phyloP scores from a whole-genome alignment of 164 flowering plant genomes.

The Vitis amurensis region DNA sequence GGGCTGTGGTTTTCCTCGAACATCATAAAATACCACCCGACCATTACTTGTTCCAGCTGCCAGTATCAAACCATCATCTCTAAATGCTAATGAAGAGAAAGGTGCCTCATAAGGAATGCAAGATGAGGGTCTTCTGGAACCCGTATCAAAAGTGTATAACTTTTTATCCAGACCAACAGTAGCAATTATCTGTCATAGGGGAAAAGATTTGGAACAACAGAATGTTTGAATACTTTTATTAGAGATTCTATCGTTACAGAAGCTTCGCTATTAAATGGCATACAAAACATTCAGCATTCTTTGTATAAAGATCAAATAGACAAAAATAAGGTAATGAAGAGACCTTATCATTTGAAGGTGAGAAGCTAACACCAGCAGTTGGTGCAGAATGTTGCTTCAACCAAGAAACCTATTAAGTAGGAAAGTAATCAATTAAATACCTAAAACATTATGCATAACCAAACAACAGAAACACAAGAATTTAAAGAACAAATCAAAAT shows the following conservation, averaged over 20 bases:
- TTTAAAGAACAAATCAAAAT: background rate
- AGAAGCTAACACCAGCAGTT: slow-evolving; percentile 86
- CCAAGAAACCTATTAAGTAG: slow-evolving; percentile 73
- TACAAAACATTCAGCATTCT: background rate
- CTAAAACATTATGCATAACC: background rate
- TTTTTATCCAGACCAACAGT: slow-evolving; percentile 93
- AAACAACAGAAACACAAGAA: background rate
- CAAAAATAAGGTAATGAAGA: slow-evolving; percentile 5
- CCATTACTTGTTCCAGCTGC: slow-evolving; percentile 97
- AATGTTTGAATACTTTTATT: slow-evolving; percentile 3
- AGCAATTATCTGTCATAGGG: slow-evolving; percentile 59
- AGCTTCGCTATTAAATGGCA: background rate
- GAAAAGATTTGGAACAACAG: background rate
- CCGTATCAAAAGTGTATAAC: slow-evolving; percentile 77
- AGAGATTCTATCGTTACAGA: background rate
- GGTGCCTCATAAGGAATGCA: slow-evolving; percentile 84
- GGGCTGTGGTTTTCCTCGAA: slow-evolving; percentile 96
- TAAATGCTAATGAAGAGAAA: slow-evolving; percentile 86
- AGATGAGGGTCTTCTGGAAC: slow-evolving; percentile 63
- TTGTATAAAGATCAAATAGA: background rate
- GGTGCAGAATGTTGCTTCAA: slow-evolving; percentile 98
- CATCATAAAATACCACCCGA: slow-evolving; percentile 86
- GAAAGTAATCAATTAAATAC: slow-evolving; percentile 1
- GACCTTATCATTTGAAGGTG: slow-evolving; percentile 97
- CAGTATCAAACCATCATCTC: slow-evolving; percentile 86